A percentile compares a stretch with the other conserved stretches of the same genome.
Conservation (phyloP, 108 stramenopile species). For the Conticribra weissflogii region DNA sequence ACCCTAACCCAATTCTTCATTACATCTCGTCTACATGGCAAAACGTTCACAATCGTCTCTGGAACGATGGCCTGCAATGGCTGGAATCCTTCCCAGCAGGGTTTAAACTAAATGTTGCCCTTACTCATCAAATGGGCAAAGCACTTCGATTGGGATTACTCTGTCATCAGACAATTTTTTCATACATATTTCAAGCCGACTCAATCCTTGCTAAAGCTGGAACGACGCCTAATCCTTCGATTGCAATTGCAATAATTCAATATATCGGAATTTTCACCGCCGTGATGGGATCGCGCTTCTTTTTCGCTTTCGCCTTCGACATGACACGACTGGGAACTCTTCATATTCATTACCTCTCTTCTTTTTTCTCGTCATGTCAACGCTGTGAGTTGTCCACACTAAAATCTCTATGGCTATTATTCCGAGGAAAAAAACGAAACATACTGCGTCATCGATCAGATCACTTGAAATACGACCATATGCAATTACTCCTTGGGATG, state of each 20-base stretch:
- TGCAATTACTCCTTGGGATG: conserved; percentile 84
- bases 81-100: conserved; percentile 78
- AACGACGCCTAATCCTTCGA: background rate
- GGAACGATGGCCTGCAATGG: conserved; percentile 54
- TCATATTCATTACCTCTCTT: conserved; percentile 59
- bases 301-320: conserved; percentile 65
- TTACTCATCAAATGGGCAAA: conserved; percentile 67
- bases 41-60: conserved; percentile 14
- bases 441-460: conserved; percentile 83
- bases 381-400: conserved; percentile 63
- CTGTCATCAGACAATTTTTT: conserved; percentile 25
- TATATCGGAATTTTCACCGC: conserved; percentile 17
- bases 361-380: conserved; percentile 47
- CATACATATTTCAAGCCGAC: conserved; percentile 7
- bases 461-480: conserved; percentile 84
- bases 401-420: conserved; percentile 80
- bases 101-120: conserved; percentile 81
- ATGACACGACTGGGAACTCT: conserved; percentile 52
- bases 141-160: conserved; percentile 36
- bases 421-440: conserved; percentile 93
- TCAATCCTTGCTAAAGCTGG: background rate
- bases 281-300: conserved; percentile 37
- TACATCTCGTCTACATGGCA: conserved; percentile 4
- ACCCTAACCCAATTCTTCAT: conserved; percentile 10
- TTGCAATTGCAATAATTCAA: conserved; percentile 1